Conservation (phyloP, 352 stramenopile genomes). For the Elongisporangium undulatum region DNA sequence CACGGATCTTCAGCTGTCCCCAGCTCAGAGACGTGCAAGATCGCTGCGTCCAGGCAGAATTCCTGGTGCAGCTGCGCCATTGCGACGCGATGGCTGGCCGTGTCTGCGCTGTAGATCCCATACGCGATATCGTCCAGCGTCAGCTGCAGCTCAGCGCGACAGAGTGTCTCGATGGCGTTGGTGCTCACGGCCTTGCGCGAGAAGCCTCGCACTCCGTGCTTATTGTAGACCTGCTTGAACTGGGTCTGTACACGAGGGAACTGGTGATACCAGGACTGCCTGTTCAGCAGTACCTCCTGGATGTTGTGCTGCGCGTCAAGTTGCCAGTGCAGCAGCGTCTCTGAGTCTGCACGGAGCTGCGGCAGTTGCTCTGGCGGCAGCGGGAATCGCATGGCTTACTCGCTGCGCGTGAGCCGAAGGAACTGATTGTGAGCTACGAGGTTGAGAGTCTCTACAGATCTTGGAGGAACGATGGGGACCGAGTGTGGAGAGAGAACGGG, state of each 20-base stretch:
- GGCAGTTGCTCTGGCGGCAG: not conserved
- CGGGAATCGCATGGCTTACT: too few relatives aligned
- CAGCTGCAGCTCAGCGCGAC: not conserved
- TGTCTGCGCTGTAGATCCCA: conserved; percentile 33
- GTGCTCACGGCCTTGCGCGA: not conserved
- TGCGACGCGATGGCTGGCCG: not conserved
- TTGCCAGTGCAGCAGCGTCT: not conserved
- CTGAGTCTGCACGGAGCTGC: not conserved
- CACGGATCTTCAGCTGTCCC: not conserved
- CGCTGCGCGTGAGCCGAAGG: too few relatives aligned
- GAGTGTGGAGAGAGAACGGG: too few relatives aligned
- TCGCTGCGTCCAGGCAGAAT: not conserved
- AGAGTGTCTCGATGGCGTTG: not conserved
- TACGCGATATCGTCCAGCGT: conserved; percentile 53
- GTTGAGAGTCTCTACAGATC: too few relatives aligned
- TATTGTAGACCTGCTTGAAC: not conserved
- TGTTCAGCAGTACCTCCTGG: not conserved
- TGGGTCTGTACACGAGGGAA: not conserved
- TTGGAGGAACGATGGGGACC: too few relatives aligned
- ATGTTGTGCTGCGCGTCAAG: not conserved
- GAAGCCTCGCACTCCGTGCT: not conserved
- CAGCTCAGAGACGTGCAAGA: not conserved
- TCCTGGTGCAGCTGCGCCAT: not conserved
- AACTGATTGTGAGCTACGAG: too few relatives aligned
- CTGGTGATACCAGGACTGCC: not conserved